These are phyloP conservation scores for Heterococcus sp. DNA, from an alignment of 108 stramenopile genomes.

Conservation along the genomic window DNA sequence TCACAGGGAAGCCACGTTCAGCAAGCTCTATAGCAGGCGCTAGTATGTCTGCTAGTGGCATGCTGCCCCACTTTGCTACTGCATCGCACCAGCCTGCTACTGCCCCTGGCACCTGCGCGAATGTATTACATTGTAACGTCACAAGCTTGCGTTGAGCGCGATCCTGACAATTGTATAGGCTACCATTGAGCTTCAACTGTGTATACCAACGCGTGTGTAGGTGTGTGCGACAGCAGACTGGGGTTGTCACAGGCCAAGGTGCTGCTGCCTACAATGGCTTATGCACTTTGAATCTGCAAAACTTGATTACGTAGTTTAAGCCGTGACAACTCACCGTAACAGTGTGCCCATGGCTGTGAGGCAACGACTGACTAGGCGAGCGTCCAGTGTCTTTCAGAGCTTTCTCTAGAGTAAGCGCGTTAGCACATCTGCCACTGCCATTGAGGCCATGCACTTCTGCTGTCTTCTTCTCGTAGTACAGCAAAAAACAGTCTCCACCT, in stretches of 20 bases:
- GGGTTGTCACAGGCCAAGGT: too few relatives aligned
- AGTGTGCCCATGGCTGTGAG: conserved; percentile 60
- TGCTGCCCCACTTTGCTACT: conserved; percentile 55
- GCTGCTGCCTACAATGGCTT: too few relatives aligned
- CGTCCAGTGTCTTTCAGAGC: conserved; percentile 30
- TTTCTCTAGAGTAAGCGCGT: conserved; percentile 63
- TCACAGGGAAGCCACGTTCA: conserved; percentile 84
- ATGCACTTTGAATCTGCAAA: too few relatives aligned
- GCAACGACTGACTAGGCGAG: not conserved
- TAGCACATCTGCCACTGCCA: conserved; percentile 75
- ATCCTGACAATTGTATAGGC: too few relatives aligned
- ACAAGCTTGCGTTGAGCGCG: too few relatives aligned
- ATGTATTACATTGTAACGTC: too few relatives aligned
- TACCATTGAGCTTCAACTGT: too few relatives aligned
- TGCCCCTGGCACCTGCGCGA: conserved; percentile 94
- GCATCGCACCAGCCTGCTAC: conserved; percentile 86
- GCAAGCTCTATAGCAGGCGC: conserved; percentile 85
- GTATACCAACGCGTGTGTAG: too few relatives aligned
- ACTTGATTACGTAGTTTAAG: too few relatives aligned
- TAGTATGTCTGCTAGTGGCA: conserved; percentile 72
- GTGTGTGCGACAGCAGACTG: too few relatives aligned
- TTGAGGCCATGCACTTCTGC: conserved; percentile 72
- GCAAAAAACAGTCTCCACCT: conserved; percentile 64
- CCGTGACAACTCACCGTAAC: too few relatives aligned
- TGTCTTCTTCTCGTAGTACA: conserved; percentile 75